Evolutionary conservation across 1,284 basidiomycete genomes (phyloP).

Genomic region (Hemileia vastatrix): DNA sequence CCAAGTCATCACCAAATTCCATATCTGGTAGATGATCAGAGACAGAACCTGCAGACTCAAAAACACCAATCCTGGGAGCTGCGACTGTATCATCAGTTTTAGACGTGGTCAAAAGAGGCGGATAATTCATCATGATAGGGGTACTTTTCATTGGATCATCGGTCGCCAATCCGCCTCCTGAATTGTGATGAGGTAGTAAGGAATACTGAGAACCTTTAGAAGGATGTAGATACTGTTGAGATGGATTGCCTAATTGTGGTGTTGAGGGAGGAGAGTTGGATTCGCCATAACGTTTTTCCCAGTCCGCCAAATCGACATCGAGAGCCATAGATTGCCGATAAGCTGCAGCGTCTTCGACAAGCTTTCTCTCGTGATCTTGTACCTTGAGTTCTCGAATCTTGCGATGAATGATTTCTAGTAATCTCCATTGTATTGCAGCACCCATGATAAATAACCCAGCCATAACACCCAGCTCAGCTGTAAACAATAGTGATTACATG

Average conservation of each 20-base stretch:
- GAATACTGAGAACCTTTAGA: constrained; percentile 17
- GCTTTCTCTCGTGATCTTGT: constrained; percentile 3
- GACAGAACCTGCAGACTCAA: no score
- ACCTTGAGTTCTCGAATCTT: constrained; percentile 12
- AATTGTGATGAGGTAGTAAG: not conserved
- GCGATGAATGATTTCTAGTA: constrained; percentile 15
- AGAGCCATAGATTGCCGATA: constrained; percentile 20
- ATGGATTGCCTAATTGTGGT: not conserved
- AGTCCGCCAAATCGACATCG: constrained; percentile 10
- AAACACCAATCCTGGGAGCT: no score
- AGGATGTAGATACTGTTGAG: not conserved
- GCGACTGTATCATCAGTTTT: no score
- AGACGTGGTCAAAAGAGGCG: no score
- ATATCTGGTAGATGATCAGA: no score
- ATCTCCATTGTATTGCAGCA: constrained; percentile 19
- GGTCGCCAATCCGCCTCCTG: not conserved
- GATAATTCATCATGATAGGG: no score
- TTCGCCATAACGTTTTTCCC: constrained; percentile 11
- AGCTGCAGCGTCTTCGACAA: constrained; percentile 15
- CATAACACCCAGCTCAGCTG: constrained; percentile 20
- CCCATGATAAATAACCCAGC: constrained; percentile 15
- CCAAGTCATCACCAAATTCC: no score
- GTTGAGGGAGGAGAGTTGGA: not conserved
- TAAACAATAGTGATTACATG: not conserved
- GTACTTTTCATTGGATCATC: no score